These are phyloP conservation scores for Aureobasidium sp. DNA, from an alignment of 2,329 filamentous ascomycete genomes.

Conservation along the genomic window DNA sequence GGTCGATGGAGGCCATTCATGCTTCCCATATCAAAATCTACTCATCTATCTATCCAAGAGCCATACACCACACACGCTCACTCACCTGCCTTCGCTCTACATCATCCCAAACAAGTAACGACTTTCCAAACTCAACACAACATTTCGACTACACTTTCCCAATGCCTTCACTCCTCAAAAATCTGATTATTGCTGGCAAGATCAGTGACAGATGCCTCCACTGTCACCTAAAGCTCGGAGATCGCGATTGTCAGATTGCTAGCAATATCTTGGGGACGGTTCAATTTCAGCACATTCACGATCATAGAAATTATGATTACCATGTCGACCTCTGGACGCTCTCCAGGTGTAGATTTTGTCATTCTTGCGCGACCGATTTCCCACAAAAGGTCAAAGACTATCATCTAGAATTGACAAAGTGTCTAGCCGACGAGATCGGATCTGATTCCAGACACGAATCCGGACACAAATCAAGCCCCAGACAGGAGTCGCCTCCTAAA, in stretches of 20 bases:
- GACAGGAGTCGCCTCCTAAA: too few species aligned
- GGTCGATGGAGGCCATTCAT: not conserved
- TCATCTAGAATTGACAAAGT: not conserved
- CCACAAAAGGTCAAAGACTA: not conserved
- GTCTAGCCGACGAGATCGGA: not conserved
- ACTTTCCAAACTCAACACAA: too few species aligned
- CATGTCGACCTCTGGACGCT: not conserved
- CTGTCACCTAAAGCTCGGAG: not conserved
- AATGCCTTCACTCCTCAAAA: not conserved
- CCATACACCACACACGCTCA: not conserved
- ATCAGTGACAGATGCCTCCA: not conserved
- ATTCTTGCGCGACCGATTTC: not conserved
- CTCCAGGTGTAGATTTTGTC: not conserved
- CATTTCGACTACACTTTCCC: not conserved
- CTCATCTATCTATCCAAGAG: not conserved
- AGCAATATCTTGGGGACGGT: not conserved
- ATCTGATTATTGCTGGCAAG: not conserved
- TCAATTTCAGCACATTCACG: not conserved
- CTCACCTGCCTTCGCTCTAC: not conserved
- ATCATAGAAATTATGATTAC: not conserved
- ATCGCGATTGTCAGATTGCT: not conserved
- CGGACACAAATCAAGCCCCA: not conserved
- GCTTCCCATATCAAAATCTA: not conserved
- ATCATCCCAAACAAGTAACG: not conserved
- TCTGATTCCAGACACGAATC: not conserved